Conservation (phyloP, 805 yeast genomes). For the Lipomyces yamadae region DNA sequence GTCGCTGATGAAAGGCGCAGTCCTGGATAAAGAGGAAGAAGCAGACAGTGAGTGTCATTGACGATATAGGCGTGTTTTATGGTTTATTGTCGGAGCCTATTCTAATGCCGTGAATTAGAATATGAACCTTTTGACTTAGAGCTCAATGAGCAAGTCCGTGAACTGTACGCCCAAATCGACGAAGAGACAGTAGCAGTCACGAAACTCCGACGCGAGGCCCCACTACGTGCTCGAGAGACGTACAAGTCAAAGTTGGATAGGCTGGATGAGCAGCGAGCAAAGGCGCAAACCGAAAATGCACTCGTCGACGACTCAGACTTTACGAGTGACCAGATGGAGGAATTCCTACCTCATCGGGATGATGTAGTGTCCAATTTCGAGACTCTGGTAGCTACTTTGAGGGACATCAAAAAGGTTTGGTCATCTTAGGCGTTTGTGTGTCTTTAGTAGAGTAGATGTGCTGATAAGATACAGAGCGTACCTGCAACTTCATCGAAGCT, state of each 20-base stretch:
- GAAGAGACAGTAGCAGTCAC: slow-evolving; percentile 62
- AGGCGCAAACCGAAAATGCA: background rate
- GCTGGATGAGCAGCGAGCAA: slow-evolving; percentile 18
- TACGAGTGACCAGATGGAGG: slow-evolving; percentile 7
- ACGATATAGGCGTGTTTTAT: slow-evolving; percentile 34
- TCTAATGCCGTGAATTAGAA: slow-evolving; percentile 39
- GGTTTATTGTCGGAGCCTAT: background rate
- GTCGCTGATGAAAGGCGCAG: slow-evolving; percentile 37
- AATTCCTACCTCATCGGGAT: slow-evolving; percentile 19
- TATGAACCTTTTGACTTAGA: slow-evolving; percentile 73
- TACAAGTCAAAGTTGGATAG: slow-evolving; percentile 47
- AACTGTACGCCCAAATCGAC: slow-evolving; percentile 46
- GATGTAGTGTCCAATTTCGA: slow-evolving; percentile 20
- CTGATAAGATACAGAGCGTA: slow-evolving; percentile 14
- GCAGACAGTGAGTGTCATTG: slow-evolving; percentile 10
- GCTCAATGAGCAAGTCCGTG: slow-evolving; percentile 62
- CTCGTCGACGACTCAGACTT: slow-evolving; percentile 7
- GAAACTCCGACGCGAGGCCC: slow-evolving; percentile 52
- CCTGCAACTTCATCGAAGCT: slow-evolving; percentile 22
- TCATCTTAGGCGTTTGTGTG: background rate
- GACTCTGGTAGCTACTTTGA: slow-evolving; percentile 17
- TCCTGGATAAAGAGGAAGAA: slow-evolving; percentile 40
- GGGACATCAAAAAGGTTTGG: slow-evolving; percentile 31
- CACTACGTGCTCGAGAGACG: slow-evolving; percentile 44
- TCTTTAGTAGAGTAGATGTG: background rate